Percentiles rank a stretch among this genome's conserved stretches.
phyloP scores from a whole-genome alignment of 1,284 basidiomycete genomes.

The Rhodotorula sp. region DNA sequence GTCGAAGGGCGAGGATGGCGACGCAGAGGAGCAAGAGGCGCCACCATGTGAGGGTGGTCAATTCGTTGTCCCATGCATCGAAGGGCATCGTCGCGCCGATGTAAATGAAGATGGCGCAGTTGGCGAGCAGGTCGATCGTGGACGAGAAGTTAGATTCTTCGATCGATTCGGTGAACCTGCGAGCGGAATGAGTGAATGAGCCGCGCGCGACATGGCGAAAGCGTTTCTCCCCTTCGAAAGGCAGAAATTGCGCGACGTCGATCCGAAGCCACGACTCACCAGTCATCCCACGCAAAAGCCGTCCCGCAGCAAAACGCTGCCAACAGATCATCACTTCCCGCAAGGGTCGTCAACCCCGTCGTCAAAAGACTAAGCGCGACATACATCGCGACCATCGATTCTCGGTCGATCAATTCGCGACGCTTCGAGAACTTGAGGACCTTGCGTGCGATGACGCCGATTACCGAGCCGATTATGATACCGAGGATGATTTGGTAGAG shows the following conservation, averaged over 20 bases:
- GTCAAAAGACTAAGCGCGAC: slow-evolving; percentile 72
- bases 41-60: slow-evolving; percentile 73
- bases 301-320: slow-evolving; percentile 93
- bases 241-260: too few relatives aligned
- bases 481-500: slow-evolving; percentile 81
- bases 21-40: slow-evolving; percentile 77
- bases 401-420: slow-evolving; percentile 86
- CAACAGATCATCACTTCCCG: slow-evolving; percentile 91
- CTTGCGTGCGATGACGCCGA: slow-evolving; percentile 83
- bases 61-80: slow-evolving; percentile 64
- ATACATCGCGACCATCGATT: slow-evolving; percentile 87
- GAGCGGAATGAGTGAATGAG: background rate
- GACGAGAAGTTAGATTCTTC: slow-evolving; percentile 93
- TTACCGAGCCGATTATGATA: slow-evolving; percentile 68
- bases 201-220: slow-evolving; percentile 11
- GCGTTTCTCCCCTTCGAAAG: too few relatives aligned
- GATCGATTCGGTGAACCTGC: slow-evolving; percentile 87
- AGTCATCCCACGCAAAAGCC: slow-evolving; percentile 89
- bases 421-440: slow-evolving; percentile 93
- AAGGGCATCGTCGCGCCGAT: slow-evolving; percentile 96
- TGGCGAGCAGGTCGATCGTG: slow-evolving; percentile 61
- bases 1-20: slow-evolving; percentile 69
- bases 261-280: slow-evolving; percentile 3
- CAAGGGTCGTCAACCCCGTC: slow-evolving; percentile 75
- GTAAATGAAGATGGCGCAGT: slow-evolving; percentile 65